Base-by-base conservation (phyloP, 2,329 filamentous ascomycete species). In the Pestalotiopsis sp. region DNA sequence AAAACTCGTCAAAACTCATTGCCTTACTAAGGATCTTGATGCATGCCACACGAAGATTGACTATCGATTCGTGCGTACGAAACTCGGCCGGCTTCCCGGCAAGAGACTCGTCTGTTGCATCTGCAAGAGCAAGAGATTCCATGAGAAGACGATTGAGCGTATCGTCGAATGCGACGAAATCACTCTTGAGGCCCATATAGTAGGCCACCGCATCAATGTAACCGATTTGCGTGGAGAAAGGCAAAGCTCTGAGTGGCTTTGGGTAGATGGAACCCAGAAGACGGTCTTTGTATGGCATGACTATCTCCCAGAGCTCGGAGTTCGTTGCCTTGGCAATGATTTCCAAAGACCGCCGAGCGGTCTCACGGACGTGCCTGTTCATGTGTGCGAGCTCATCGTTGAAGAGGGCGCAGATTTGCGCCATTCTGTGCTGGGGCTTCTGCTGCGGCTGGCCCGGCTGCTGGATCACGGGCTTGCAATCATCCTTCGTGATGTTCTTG, bases 151-250 rank as follows among this genome's bases (percentile, higher is more conserved):
- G 89, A 72, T 96, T 97, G 30, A 98, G 85, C 70, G 94, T 90
- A 63, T 98, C 95, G 72, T 98, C 96, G 77, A 98, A 97, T 7
- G 91, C 89, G 30, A 99, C 89, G 75, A 98, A 95, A 71, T 96
- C 92, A 62, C 91, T 90, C 77, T 97, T 95, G 62, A 99, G 85
- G 67, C 91, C 91, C 82, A 99, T 88, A 76, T 97, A 97, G 79
- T 97, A 99, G 0, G 94, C 97, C 76, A 99, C 94, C 1, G 96
- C 96, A 77, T 99, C 97, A 73, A 99, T 98, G 76, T 97, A 98
- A 3, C 96, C 97, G 72, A 99, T 99, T 81, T 99, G 97, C 2
- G 94, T 95, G 4, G 93, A 87, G 76, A 99, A 99, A 0, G 96
- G 96, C 69, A 99, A 83, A 0, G 96, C 97, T 69, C 96, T 89